Conservation (phyloP, 768 basidiomycete species). For the Amanita pseudoporphyria region DNA sequence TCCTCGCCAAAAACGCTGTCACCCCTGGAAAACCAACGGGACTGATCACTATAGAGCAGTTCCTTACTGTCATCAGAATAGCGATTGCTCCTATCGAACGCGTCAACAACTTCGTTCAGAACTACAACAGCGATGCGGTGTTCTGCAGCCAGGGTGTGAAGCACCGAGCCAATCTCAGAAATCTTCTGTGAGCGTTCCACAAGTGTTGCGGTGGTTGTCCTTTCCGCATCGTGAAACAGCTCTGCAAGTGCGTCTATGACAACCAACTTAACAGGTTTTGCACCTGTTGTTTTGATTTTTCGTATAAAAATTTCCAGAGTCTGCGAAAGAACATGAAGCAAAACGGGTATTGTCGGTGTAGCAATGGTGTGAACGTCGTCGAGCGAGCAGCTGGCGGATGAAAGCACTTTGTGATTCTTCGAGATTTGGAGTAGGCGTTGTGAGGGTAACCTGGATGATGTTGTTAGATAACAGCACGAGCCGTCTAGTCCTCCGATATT, state of each 20-base stretch:
- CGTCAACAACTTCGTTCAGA: constrained; percentile 84
- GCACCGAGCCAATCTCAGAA: constrained; percentile 49
- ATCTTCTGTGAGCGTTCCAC: constrained; percentile 68
- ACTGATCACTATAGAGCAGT: constrained; percentile 62
- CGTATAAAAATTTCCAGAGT: constrained; percentile 39
- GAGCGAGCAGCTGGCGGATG: constrained; percentile 27
- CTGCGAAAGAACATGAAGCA: constrained; percentile 45
- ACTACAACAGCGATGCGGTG: constrained; percentile 69
- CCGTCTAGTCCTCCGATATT: constrained; percentile 50
- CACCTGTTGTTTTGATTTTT: constrained; percentile 17
- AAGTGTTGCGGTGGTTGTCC: constrained; percentile 51
- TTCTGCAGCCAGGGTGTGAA: constrained; percentile 61
- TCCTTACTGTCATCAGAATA: constrained; percentile 20
- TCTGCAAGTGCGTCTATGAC: constrained; percentile 87
- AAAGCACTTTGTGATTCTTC: constrained; percentile 37
- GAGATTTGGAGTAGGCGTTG: constrained; percentile 58
- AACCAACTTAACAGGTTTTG: constrained; percentile 64
- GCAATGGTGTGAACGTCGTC: constrained; percentile 54
- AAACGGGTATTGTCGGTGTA: constrained; percentile 40
- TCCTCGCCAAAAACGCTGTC: constrained; percentile 47
- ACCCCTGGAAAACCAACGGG: constrained; percentile 66
- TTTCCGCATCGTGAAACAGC: constrained; percentile 60
- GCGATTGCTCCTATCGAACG: constrained; percentile 34
- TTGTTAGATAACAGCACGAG: constrained; percentile 70
- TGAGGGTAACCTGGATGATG: constrained; percentile 62